Conservation (phyloP, 1,139 yeast species). For the Yarrowia galli region DNA sequence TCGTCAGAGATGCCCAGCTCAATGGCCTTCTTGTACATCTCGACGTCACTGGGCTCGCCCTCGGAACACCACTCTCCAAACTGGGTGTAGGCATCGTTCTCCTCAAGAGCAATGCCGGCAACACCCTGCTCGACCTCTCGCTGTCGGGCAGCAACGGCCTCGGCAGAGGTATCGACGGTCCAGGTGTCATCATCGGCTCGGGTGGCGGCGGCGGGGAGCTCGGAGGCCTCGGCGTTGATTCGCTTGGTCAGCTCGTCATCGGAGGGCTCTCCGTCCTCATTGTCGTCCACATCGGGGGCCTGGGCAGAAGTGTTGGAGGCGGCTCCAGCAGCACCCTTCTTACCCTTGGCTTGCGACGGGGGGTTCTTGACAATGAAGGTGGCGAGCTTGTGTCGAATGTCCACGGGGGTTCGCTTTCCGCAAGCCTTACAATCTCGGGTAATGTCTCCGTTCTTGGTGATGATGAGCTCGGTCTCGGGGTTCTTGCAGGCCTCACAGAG, state of each 20-base stretch:
- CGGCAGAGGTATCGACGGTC: slow-evolving; percentile 98
- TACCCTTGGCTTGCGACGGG: slow-evolving; percentile 65
- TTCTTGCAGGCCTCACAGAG: slow-evolving; percentile 94
- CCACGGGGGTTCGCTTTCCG: slow-evolving; percentile 86
- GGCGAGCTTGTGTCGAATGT: slow-evolving; percentile 85
- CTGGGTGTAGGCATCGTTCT: slow-evolving; percentile 61
- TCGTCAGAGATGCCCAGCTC: slow-evolving; percentile 77
- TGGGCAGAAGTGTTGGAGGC: slow-evolving; percentile 88
- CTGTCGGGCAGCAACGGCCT: slow-evolving; percentile 94
- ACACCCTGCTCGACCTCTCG: slow-evolving; percentile 73
- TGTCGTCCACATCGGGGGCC: slow-evolving; percentile 52
- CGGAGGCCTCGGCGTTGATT: slow-evolving; percentile 85
- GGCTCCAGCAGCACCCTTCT: slow-evolving; percentile 74
- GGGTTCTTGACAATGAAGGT: slow-evolving; percentile 92
- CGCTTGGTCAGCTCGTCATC: slow-evolving; percentile 81
- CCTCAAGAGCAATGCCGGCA: slow-evolving; percentile 55
- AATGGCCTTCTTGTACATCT: slow-evolving; percentile 85
- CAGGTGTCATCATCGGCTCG: slow-evolving; percentile 79
- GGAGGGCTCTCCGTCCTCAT: slow-evolving; percentile 60
- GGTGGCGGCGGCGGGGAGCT: slow-evolving; percentile 54
- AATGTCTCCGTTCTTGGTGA: slow-evolving; percentile 77
- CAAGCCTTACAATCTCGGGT: slow-evolving; percentile 98
- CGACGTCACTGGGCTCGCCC: slow-evolving; percentile 82
- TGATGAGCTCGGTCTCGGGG: slow-evolving; percentile 93
- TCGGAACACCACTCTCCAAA: slow-evolving; percentile 91